Conservation (phyloP, 2,329 filamentous ascomycete species). For the Balansia obtecta region DNA sequence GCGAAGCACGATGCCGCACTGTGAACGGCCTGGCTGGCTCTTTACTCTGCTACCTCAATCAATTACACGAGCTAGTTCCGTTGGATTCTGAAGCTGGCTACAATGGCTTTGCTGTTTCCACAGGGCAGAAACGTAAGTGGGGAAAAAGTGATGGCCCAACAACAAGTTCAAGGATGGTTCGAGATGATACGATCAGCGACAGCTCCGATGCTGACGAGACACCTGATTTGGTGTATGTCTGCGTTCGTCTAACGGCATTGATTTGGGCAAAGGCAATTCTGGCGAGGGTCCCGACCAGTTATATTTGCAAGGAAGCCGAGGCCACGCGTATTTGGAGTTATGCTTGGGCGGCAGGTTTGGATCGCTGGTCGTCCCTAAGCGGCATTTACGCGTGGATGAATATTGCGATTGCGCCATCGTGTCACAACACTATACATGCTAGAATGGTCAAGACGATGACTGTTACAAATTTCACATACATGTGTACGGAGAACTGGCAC, state of each 20-base stretch:
- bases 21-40: slow-evolving; percentile 26
- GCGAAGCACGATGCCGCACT: slow-evolving; percentile 23
- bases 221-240: slow-evolving; percentile 33
- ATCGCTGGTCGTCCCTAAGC: slow-evolving; percentile 32
- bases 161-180: background rate
- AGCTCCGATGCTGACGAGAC: slow-evolving; percentile 9
- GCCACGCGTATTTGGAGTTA: slow-evolving; percentile 32
- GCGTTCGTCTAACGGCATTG: slow-evolving; percentile 31
- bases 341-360: slow-evolving; percentile 33
- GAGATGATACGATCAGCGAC: slow-evolving; percentile 3
- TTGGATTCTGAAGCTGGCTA: slow-evolving; percentile 4
- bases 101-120: background rate
- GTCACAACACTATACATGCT: slow-evolving; percentile 25
- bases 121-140: slow-evolving; percentile 9
- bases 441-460: slow-evolving; percentile 34
- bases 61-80: slow-evolving; percentile 18
- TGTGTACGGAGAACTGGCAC: slow-evolving; percentile 37
- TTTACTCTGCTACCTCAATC: slow-evolving; percentile 26
- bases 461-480: slow-evolving; percentile 29
- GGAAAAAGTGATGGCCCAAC: slow-evolving; percentile 3
- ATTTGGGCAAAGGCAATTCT: slow-evolving; percentile 36
- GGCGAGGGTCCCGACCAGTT: slow-evolving; percentile 27
- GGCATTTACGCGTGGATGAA: slow-evolving; percentile 38
- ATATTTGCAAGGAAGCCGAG: slow-evolving; percentile 25
- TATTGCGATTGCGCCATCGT: slow-evolving; percentile 28